A percentile compares a stretch with the other conserved stretches of the same genome.
These are phyloP conservation scores for Fragilaria crotonensis DNA, from an alignment of 108 stramenopile species.

Conservation along the genomic window DNA sequence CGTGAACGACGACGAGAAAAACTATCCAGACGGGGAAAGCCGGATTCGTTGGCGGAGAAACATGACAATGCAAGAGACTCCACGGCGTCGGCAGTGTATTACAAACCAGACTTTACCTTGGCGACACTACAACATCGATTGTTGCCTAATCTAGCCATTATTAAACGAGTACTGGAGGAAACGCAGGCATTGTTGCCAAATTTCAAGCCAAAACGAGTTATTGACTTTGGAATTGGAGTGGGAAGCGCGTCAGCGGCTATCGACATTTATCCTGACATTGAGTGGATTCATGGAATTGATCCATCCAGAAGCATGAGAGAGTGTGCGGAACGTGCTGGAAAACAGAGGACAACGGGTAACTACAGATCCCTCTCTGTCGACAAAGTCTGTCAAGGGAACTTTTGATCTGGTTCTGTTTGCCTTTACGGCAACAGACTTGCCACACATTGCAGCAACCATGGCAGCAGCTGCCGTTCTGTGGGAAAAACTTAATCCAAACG, in stretches of 20 bases:
- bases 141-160: constrained; percentile 57
- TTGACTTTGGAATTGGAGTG: constrained; percentile 73
- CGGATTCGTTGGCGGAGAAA: not conserved
- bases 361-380: constrained; percentile 38
- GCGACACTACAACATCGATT: constrained; percentile 48
- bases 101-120: constrained; percentile 64
- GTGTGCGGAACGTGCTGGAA: constrained; percentile 44
- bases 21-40: not conserved
- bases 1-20: constrained; percentile 16
- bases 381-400: constrained; percentile 19
- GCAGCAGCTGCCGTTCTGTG: constrained; percentile 57
- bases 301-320: constrained; percentile 69
- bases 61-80: not conserved
- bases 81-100: constrained; percentile 35
- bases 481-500: constrained; percentile 60
- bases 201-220: constrained; percentile 49
- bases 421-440: constrained; percentile 61
- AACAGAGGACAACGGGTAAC: constrained; percentile 40
- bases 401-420: constrained; percentile 68
- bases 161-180: constrained; percentile 54
- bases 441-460: constrained; percentile 44
- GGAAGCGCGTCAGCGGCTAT: constrained; percentile 65
- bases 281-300: constrained; percentile 84
- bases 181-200: constrained; percentile 42
- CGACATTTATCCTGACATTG: constrained; percentile 54